Evolutionary conservation across 2,329 filamentous ascomycete species (phyloP).

Genomic region (Tolypocladium amazonense): DNA sequence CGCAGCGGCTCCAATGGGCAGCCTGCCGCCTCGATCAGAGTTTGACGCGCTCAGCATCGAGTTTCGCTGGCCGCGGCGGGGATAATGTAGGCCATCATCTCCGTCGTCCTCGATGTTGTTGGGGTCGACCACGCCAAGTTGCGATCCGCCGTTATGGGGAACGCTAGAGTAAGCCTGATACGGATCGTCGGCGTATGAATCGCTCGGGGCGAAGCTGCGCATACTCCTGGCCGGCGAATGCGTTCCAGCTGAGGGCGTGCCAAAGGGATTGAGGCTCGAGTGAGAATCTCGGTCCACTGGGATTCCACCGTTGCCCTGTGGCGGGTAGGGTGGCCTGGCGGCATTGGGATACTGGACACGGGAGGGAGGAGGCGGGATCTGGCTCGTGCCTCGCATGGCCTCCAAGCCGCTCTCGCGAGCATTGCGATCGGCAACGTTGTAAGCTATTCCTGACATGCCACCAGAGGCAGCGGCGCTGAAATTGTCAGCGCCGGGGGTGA

Average conservation of each 20-base stretch:
- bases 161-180: slow-evolving; percentile 48
- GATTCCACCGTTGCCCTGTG: slow-evolving; percentile 6
- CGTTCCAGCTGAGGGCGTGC: slow-evolving; percentile 19
- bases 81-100: slow-evolving; percentile 66
- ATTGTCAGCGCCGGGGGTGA: slow-evolving; percentile 58
- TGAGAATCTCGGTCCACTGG: slow-evolving; percentile 27
- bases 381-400: slow-evolving; percentile 36
- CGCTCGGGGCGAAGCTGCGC: slow-evolving; percentile 28
- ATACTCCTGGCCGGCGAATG: slow-evolving; percentile 40
- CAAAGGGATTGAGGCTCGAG: slow-evolving; percentile 29
- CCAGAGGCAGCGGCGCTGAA: slow-evolving; percentile 51
- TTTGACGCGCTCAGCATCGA: slow-evolving; percentile 50
- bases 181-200: slow-evolving; percentile 51
- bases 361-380: slow-evolving; percentile 27
- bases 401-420: slow-evolving; percentile 55
- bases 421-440: slow-evolving; percentile 54
- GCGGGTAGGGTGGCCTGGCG: slow-evolving; percentile 8
- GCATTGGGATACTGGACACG: slow-evolving; percentile 14
- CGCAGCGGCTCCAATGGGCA: slow-evolving; percentile 24
- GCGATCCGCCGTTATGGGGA: slow-evolving; percentile 32
- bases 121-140: slow-evolving; percentile 58
- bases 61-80: slow-evolving; percentile 31
- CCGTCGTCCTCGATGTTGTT: slow-evolving; percentile 77
- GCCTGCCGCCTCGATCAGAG: slow-evolving; percentile 20
- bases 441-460: slow-evolving; percentile 58